Conservation (phyloP, 176 grass and related monocot species). For the Oryza officinalis region DNA sequence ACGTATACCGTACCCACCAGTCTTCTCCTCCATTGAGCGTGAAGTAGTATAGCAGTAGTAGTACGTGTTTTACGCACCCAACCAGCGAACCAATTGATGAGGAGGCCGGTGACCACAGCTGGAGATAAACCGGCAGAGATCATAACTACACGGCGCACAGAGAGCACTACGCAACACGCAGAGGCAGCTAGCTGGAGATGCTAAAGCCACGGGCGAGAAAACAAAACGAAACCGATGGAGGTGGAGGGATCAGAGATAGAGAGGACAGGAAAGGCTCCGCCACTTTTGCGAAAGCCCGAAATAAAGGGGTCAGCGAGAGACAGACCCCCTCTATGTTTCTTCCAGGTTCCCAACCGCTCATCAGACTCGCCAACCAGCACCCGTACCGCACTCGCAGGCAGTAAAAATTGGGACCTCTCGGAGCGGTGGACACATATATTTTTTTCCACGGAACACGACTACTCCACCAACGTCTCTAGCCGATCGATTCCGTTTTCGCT, state of each 20-base stretch:
- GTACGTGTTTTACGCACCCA: not conserved
- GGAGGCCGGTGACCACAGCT: not conserved
- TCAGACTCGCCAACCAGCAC: not conserved
- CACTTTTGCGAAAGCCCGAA: not conserved
- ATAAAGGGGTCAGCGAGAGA: not conserved
- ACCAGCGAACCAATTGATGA: not conserved
- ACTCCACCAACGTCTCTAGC: no score
- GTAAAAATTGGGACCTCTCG: not conserved
- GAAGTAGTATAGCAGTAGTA: not conserved
- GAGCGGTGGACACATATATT: no score
- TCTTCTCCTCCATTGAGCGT: not conserved
- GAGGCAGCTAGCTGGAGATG: constrained; percentile 41
- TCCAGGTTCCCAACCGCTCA: not conserved
- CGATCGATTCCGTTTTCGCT: not conserved
- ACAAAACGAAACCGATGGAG: constrained; percentile 8
- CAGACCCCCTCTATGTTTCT: not conserved
- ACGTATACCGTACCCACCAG: not conserved
- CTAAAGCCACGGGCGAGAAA: not conserved
- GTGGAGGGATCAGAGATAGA: not conserved
- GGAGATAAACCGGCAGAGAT: not conserved
- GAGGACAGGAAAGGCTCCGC: not conserved
- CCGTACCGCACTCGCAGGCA: not conserved
- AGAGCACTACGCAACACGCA: constrained; percentile 1
- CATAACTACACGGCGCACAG: not conserved
- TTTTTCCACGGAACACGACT: no score